Percentiles rank a stretch among this genome's conserved stretches.
These are phyloP conservation scores for Pisolithus thermaeus DNA, from an alignment of 1,284 basidiomycete genomes.

Conservation along the genomic window DNA sequence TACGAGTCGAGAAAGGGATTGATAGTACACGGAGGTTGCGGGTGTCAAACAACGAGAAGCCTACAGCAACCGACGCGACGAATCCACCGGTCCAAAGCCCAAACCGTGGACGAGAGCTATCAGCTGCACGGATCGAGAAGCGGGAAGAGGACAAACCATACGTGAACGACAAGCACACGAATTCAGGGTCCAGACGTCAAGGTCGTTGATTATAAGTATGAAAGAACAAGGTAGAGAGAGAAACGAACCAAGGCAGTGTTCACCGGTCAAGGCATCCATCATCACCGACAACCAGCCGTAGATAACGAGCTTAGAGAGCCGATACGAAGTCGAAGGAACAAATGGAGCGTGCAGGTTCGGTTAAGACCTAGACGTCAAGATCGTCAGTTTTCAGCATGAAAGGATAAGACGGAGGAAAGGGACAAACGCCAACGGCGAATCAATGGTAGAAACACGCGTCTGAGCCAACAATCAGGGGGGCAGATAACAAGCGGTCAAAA, in stretches of 20 bases:
- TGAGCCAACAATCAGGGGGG: too few relatives aligned
- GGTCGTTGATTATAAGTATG: constrained; percentile 5
- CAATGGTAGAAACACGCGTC: too few relatives aligned
- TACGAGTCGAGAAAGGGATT: too few relatives aligned
- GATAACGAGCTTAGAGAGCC: background rate
- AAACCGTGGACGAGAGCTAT: too few relatives aligned
- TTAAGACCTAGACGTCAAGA: background rate
- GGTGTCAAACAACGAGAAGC: too few relatives aligned
- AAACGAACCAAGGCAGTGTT: constrained; percentile 13
- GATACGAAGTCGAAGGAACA: background rate
- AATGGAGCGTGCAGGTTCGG: background rate
- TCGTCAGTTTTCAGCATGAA: constrained; percentile 5
- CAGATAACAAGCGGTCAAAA: too few relatives aligned
- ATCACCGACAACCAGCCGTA: constrained; percentile 7
- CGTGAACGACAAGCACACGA: too few relatives aligned
- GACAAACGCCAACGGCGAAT: too few relatives aligned
- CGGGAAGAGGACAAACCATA: too few relatives aligned
- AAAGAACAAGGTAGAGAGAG: constrained; percentile 7
- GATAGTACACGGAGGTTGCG: too few relatives aligned
- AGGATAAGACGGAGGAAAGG: constrained; percentile 2
- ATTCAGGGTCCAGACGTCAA: constrained; percentile 6
- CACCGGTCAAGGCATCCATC: constrained; percentile 10
- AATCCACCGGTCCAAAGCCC: constrained; percentile 1
- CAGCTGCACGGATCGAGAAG: too few relatives aligned
- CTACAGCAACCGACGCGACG: too few relatives aligned